Conservation (phyloP, 495 filamentous ascomycete genomes). For the Daldinia vernicosa region DNA sequence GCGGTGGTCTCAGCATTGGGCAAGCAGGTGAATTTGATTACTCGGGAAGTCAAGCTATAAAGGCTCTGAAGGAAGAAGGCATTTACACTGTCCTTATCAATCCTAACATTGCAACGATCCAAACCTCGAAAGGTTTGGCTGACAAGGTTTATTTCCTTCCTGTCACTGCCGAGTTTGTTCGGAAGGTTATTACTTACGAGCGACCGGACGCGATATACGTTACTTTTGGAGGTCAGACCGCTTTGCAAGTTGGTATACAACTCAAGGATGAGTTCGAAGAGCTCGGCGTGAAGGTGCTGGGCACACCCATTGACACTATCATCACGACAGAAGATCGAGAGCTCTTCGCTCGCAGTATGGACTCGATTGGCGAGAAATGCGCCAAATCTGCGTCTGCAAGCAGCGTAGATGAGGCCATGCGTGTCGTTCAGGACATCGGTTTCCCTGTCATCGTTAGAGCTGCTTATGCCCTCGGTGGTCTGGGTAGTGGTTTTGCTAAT, state of each 20-base stretch:
- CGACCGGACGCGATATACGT: conserved; percentile 95
- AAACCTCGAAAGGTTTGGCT: conserved; percentile 95
- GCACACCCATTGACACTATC: conserved; percentile 96
- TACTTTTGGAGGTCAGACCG: conserved; percentile 95
- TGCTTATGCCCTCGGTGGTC: conserved; percentile 92
- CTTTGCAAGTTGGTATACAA: conserved; percentile 92
- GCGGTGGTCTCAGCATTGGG: conserved; percentile 93
- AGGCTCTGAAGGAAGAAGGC: conserved; percentile 94
- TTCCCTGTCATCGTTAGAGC: conserved; percentile 98
- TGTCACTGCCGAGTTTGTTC: conserved; percentile 96
- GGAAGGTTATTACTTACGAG: conserved; percentile 93
- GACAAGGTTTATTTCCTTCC: conserved; percentile 99
- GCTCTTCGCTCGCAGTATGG: conserved; percentile 96
- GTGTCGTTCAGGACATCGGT: conserved; percentile 84
- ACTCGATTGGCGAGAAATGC: conserved; percentile 96
- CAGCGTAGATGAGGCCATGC: conserved; percentile 83
- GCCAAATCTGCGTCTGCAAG: conserved; percentile 94
- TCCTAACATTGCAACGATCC: conserved; percentile 98
- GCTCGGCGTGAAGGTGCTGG: conserved; percentile 91
- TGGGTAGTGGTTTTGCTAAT: conserved; percentile 95
- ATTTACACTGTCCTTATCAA: conserved; percentile 96
- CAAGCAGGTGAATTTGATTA: conserved; percentile 99
- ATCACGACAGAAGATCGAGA: conserved; percentile 98
- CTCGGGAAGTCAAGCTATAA: conserved; percentile 94
- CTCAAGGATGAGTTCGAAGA: conserved; percentile 93